Percentiles rank a stretch among this genome's conserved stretches.
phyloP scores from a whole-genome alignment of 2,329 filamentous ascomycete genomes.

The Dendrostoma leiphaemia region DNA sequence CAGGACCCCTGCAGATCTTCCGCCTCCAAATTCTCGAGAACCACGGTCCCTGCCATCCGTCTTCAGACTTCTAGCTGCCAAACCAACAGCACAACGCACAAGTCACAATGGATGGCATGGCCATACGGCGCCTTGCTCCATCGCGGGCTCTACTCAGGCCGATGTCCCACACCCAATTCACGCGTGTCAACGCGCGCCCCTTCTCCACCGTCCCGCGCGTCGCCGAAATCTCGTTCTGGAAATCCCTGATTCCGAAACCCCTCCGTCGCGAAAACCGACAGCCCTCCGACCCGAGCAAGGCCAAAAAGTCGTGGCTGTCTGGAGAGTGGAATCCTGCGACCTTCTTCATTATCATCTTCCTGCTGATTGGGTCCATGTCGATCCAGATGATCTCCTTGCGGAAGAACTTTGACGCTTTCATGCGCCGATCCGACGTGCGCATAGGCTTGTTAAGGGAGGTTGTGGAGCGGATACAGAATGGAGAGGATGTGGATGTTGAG shows the following conservation, averaged over 20 bases:
- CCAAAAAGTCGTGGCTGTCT: slow-evolving; percentile 41
- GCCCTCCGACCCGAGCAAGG: slow-evolving; percentile 32
- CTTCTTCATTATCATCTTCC: slow-evolving; percentile 78
- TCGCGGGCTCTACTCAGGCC: not conserved
- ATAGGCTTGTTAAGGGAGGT: slow-evolving; percentile 76
- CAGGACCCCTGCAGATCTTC: not conserved
- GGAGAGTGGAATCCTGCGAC: slow-evolving; percentile 78
- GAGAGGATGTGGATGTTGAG: slow-evolving; percentile 83
- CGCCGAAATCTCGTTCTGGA: slow-evolving; percentile 59
- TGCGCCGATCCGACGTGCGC: slow-evolving; percentile 74
- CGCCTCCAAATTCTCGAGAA: not conserved
- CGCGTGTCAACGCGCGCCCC: slow-evolving; percentile 4
- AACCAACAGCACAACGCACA: not conserved
- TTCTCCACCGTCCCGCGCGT: slow-evolving; percentile 26
- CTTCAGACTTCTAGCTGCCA: not conserved
- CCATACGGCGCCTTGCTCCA: not conserved
- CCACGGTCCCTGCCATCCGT: not conserved
- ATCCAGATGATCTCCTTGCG: slow-evolving; percentile 86
- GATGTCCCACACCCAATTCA: not conserved
- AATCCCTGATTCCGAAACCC: slow-evolving; percentile 66
- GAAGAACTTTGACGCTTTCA: slow-evolving; percentile 70
- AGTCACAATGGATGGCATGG: slow-evolving; percentile 12
- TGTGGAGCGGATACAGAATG: slow-evolving; percentile 65
- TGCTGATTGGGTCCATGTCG: slow-evolving; percentile 90
- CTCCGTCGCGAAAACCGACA: slow-evolving; percentile 43